phyloP scores from a whole-genome alignment of 1,139 yeast species.

The Pichia sp. region DNA sequence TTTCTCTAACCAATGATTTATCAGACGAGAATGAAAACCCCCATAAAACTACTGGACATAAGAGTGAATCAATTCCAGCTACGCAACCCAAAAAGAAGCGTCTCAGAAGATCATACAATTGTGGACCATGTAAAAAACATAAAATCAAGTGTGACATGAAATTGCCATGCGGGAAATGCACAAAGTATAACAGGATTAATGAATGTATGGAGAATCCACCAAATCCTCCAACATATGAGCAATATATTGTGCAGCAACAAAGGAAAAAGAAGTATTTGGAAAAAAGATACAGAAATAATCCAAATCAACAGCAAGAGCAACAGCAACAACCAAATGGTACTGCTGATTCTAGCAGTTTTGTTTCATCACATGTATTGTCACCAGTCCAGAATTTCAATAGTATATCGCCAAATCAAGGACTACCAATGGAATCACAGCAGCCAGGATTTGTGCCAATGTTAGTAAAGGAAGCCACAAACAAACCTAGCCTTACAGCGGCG shows the following conservation, averaged over 20 bases:
- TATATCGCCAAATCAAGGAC: too few species aligned
- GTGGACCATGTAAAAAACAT: slow-evolving; percentile 48
- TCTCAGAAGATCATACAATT: slow-evolving; percentile 43
- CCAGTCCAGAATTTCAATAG: too few species aligned
- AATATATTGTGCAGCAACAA: slow-evolving; percentile 12
- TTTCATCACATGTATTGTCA: too few species aligned
- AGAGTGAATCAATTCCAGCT: background rate
- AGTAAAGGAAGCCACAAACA: too few species aligned
- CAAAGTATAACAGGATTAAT: slow-evolving; percentile 31
- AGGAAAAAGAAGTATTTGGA: slow-evolving; percentile 11
- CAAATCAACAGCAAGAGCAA: background rate
- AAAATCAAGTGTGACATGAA: slow-evolving; percentile 47
- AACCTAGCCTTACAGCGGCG: too few species aligned
- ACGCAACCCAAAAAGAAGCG: slow-evolving; percentile 4
- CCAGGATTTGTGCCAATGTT: too few species aligned
- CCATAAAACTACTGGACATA: background rate
- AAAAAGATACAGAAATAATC: background rate
- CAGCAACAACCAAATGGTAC: background rate
- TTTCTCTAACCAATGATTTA: too few species aligned
- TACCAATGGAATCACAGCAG: too few species aligned
- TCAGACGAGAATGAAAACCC: background rate
- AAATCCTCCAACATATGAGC: slow-evolving; percentile 34
- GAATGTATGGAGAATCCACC: slow-evolving; percentile 37
- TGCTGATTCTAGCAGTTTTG: background rate
- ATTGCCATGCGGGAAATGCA: slow-evolving; percentile 43